phyloP scores from a whole-genome alignment of 2,329 filamentous ascomycete genomes.

The Pseudocercospora crystallina region DNA sequence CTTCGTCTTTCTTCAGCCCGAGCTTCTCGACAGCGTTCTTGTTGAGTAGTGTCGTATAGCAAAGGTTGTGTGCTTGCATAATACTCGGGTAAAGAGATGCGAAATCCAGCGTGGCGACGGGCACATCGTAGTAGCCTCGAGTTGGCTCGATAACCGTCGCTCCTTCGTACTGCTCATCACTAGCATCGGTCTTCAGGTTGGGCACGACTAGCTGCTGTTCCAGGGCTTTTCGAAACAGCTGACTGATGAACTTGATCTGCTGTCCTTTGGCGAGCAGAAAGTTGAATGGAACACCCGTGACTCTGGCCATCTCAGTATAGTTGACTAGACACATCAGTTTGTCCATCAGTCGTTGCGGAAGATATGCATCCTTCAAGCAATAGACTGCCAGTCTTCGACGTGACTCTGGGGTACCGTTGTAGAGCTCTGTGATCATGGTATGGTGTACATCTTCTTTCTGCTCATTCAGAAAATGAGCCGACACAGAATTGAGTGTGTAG shows the following conservation, averaged over 20 bases:
- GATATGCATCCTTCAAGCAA: constrained; percentile 94
- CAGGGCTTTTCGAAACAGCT: constrained; percentile 90
- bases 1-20: constrained; percentile 77
- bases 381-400: constrained; percentile 88
- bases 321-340: constrained; percentile 98
- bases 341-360: constrained; percentile 92
- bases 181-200: constrained; percentile 68
- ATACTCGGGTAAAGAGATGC: constrained; percentile 98
- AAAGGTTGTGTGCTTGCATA: constrained; percentile 97
- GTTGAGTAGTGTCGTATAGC: constrained; percentile 90
- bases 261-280: constrained; percentile 88
- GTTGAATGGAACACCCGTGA: constrained; percentile 97
- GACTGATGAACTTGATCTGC: constrained; percentile 96
- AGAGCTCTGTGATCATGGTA: constrained; percentile 98
- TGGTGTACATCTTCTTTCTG: constrained; percentile 99
- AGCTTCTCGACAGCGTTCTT: constrained; percentile 75
- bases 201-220: constrained; percentile 94
- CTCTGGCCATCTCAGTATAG: constrained; percentile 99
- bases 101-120: constrained; percentile 96
- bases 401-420: constrained; percentile 93
- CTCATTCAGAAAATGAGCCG: constrained; percentile 88
- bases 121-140: constrained; percentile 90
- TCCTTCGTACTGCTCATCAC: constrained; percentile 92
- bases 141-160: constrained; percentile 96
- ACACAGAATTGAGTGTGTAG: constrained; percentile 96